Base-by-base conservation (phyloP, 306 rosid species). In the Fragaria nilgerrensis region DNA sequence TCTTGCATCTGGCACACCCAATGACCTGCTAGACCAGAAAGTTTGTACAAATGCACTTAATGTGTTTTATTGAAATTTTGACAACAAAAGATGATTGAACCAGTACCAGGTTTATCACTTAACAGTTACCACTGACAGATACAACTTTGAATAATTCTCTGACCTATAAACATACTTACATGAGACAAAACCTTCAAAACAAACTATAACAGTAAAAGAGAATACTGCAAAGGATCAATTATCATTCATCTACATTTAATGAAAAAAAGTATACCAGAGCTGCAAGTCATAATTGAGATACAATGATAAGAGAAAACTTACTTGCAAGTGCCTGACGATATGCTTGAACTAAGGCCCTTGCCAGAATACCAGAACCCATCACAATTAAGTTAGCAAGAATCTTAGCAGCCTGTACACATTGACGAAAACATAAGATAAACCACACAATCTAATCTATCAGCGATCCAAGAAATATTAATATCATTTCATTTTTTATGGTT, bases 301-400 rank as follows among this genome's bases (percentile, higher is more conserved):
- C 15, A 63, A 32, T 43, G 23, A 53, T 7, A 55, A 20, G 29
- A 55, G 61, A 72, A 80, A 48, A 72, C 94, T 86, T 86, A 93
- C 98, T 91, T 10, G 89, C 15, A 77, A 93, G 87, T 0, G 97
- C 98, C 82, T 91, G 93, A 81, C 91, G 98, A 79, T 91, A 93
- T 47, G 97, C 98, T 78, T 87, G 94, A 73, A 86, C 84, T 39
- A 93, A 76, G 72, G 96, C 98, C 85, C 90, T 87, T 27, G 87
- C 96, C 86, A 93, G 76, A 71, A 91, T 86, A 70, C 91, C 89
- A 67, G 93, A 89, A 6, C 98, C 97, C 91, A 88, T 86, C 64
- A 93, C 91, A 64, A 93, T 65, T 70, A 93, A 83, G 82, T 90
- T 93, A 7, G 93, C 96, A 39, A 93, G 90, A 85, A 93, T 82